Conservation (phyloP, 2,329 filamentous ascomycete genomes). For the Aspergillus pseudonomiae region DNA sequence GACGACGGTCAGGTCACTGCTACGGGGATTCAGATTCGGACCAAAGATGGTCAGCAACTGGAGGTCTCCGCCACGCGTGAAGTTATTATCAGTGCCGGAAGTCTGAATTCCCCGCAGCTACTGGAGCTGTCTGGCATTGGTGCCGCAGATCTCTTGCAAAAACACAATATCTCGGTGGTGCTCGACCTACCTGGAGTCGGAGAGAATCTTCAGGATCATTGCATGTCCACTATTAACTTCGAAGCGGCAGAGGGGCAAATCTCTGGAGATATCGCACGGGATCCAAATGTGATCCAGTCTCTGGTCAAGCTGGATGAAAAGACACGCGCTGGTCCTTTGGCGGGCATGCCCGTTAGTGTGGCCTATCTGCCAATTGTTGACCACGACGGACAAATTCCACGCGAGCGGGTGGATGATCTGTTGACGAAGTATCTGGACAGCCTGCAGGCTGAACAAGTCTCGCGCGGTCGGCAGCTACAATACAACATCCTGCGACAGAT, state of each 20-base stretch:
- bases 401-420: slow-evolving; percentile 13
- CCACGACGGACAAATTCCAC: slow-evolving; percentile 17
- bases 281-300: slow-evolving; percentile 23
- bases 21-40: slow-evolving; percentile 23
- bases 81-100: slow-evolving; percentile 63
- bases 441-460: no score
- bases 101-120: slow-evolving; percentile 59
- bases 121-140: slow-evolving; percentile 66
- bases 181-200: slow-evolving; percentile 53
- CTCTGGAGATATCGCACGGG: slow-evolving; percentile 28
- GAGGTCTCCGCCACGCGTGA: slow-evolving; percentile 48
- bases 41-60: slow-evolving; percentile 30
- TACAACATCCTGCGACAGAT: slow-evolving; percentile 18
- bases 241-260: slow-evolving; percentile 26
- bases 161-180: slow-evolving; percentile 46
- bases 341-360: slow-evolving; percentile 26
- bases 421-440: not conserved
- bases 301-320: slow-evolving; percentile 27
- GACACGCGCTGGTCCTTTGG: slow-evolving; percentile 26
- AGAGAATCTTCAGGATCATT: slow-evolving; percentile 56
- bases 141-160: slow-evolving; percentile 45
- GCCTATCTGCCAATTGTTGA: slow-evolving; percentile 32
- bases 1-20: slow-evolving; percentile 19
- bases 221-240: slow-evolving; percentile 33
- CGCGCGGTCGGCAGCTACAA: slow-evolving; percentile 10